Evolutionary conservation across 2,329 filamentous ascomycete species (phyloP).

Genomic region (Aspergillus sp.): DNA sequence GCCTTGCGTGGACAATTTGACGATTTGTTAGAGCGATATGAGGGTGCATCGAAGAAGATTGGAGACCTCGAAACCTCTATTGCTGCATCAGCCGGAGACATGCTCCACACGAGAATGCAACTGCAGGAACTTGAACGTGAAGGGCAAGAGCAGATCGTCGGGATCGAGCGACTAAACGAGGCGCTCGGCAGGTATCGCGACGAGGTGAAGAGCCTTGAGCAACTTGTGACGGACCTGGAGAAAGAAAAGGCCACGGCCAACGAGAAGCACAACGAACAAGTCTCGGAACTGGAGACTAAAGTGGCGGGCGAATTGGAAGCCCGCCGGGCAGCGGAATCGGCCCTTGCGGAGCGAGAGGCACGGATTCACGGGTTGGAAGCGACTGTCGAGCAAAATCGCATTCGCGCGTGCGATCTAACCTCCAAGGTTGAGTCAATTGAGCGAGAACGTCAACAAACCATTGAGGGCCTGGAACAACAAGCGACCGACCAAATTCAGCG

Average conservation of each 20-base stretch:
- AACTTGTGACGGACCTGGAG: conserved; percentile 43
- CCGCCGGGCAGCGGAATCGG: conserved; percentile 35
- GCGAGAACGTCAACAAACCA: conserved; percentile 26
- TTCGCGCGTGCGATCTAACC: conserved; percentile 34
- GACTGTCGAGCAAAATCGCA: conserved; percentile 35
- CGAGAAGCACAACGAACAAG: conserved; percentile 27
- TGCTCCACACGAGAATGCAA: conserved; percentile 45
- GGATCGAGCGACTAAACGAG: conserved; percentile 42
- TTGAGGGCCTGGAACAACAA: conserved; percentile 24
- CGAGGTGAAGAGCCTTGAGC: conserved; percentile 45
- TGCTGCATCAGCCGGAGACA: conserved; percentile 45
- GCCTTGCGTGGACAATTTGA: conserved; percentile 47
- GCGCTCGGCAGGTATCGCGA: conserved; percentile 45
- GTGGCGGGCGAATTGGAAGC: conserved; percentile 33
- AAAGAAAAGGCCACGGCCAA: conserved; percentile 33
- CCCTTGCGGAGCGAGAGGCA: conserved; percentile 32
- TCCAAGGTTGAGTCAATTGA: conserved; percentile 35
- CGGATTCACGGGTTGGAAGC: conserved; percentile 40
- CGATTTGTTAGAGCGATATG: conserved; percentile 37
- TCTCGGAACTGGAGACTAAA: conserved; percentile 36
- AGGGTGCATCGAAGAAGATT: conserved; percentile 38
- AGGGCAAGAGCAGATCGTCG: conserved; percentile 39
- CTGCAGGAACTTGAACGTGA: conserved; percentile 44
- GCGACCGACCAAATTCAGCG: conserved; percentile 22
- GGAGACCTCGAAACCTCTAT: conserved; percentile 39